Percentiles rank a stretch among this genome's conserved stretches.
Conservation (phyloP, 305 asterid species). For the Fraxinus sp. region DNA sequence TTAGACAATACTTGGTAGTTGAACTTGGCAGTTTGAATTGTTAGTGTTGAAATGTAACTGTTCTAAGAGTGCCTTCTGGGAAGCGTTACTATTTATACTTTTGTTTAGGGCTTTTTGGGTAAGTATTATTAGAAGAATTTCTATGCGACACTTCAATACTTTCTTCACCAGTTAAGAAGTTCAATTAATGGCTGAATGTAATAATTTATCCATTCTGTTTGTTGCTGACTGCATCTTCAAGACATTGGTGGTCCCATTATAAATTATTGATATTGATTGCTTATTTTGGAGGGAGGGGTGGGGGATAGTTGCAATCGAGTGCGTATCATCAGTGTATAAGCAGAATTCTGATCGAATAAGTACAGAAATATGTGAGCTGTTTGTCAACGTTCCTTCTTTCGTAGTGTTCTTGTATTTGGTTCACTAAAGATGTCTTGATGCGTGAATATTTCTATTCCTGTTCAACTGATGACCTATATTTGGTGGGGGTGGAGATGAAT, state of each 20-base stretch:
- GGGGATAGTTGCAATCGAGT: neutral
- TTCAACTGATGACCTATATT: neutral
- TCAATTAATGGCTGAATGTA: slow-evolving; percentile 3
- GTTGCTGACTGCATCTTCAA: slow-evolving; percentile 2
- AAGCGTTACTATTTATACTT: slow-evolving; percentile 12
- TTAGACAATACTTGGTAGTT: slow-evolving; percentile 1
- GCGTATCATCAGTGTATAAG: slow-evolving; percentile 1
- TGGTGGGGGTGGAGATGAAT: neutral
- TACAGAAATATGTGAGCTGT: neutral
- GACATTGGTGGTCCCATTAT: neutral
- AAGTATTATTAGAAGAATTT: neutral
- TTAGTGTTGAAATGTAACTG: slow-evolving; percentile 15
- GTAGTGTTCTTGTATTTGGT: neutral
- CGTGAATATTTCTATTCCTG: neutral
- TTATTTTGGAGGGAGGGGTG: neutral
- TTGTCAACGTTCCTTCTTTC: neutral
- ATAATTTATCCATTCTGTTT: neutral
- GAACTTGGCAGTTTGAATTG: slow-evolving; percentile 3
- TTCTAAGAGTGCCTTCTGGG: slow-evolving; percentile 12
- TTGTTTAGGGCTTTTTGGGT: neutral
- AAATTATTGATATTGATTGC: neutral
- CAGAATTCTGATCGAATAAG: neutral
- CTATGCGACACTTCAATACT: neutral
- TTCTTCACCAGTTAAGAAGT: slow-evolving; percentile 3
- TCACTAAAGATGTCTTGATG: neutral